Conservation (phyloP, 2,329 filamentous ascomycete species). For the Periconia digitata region DNA sequence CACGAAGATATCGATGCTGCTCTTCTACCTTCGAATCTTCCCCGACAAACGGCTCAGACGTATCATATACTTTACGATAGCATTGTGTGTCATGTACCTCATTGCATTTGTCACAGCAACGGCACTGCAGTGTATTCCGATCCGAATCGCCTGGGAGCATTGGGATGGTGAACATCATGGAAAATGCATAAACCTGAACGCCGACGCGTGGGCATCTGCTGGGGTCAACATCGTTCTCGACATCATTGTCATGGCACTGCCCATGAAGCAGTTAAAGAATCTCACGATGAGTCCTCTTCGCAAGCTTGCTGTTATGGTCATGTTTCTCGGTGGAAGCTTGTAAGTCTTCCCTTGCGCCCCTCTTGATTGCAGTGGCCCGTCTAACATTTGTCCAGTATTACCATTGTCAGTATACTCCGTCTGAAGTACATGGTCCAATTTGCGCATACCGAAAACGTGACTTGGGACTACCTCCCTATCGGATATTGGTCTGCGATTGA, state of each 20-base stretch:
- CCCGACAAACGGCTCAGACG: conserved; percentile 19
- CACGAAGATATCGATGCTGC: conserved; percentile 32
- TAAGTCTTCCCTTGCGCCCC: conserved; percentile 23
- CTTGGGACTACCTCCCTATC: conserved; percentile 35
- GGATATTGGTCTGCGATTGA: conserved; percentile 33
- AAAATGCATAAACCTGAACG: conserved; percentile 26
- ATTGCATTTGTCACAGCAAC: conserved; percentile 20
- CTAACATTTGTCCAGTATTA: conserved; percentile 37
- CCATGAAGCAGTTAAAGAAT: conserved; percentile 31
- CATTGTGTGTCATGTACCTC: conserved; percentile 18
- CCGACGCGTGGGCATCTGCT: conserved; percentile 30
- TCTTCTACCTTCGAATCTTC: conserved; percentile 37
- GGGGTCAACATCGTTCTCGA: conserved; percentile 37
- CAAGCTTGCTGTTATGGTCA: conserved; percentile 39
- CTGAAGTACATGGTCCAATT: conserved; percentile 48
- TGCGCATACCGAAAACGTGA: conserved; percentile 44
- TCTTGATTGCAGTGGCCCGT: neutral
- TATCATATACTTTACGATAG: conserved; percentile 17
- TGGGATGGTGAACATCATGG: conserved; percentile 31
- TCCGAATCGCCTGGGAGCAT: conserved; percentile 23
- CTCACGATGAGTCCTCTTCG: conserved; percentile 31
- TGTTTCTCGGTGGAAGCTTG: conserved; percentile 44
- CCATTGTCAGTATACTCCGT: conserved; percentile 48
- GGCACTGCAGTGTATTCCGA: conserved; percentile 23
- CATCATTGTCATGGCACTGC: conserved; percentile 31